phyloP scores from a whole-genome alignment of 2,329 filamentous ascomycete genomes.

The Beauveria caledonica region DNA sequence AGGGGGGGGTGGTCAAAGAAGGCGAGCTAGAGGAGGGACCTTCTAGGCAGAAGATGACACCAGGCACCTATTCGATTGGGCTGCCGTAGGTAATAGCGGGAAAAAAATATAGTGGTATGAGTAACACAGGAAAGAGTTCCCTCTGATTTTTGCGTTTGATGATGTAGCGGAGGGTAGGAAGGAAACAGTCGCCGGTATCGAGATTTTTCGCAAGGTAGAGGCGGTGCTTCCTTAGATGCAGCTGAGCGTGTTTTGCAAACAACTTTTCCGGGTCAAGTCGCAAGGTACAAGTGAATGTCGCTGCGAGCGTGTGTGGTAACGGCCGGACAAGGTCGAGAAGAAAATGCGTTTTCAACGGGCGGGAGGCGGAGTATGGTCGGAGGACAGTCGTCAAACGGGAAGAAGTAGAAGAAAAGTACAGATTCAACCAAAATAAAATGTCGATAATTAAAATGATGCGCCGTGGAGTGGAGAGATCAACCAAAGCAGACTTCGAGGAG shows the following conservation, averaged over 20 bases:
- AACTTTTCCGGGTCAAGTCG: conserved; percentile 19
- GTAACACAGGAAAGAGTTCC: conserved; percentile 1
- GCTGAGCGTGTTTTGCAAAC: not conserved
- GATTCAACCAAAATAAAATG: conserved; percentile 16
- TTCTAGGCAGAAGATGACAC: conserved; percentile 3
- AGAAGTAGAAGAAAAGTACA: conserved; percentile 13
- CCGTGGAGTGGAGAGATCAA: conserved; percentile 31
- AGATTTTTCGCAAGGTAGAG: not conserved
- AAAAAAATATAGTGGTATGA: not conserved
- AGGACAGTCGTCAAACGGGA: conserved; percentile 10
- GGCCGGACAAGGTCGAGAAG: conserved; percentile 17
- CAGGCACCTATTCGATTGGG: conserved; percentile 9
- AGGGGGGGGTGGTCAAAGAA: not conserved
- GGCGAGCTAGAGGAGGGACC: not conserved
- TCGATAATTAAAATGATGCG: conserved; percentile 15
- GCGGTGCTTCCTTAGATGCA: not conserved
- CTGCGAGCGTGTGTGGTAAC: conserved; percentile 22
- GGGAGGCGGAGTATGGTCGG: conserved; percentile 11
- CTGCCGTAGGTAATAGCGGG: not conserved
- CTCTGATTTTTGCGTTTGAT: conserved; percentile 1
- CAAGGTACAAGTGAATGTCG: conserved; percentile 46
- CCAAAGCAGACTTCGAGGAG: conserved; percentile 47
- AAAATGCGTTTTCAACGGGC: not conserved
- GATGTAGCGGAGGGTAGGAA: not conserved
- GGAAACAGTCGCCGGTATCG: not conserved